Evolutionary conservation across 1,139 yeast genomes (phyloP), one percentile per base, ranked within the genome.

Genomic region (Diutina neorugosa): DNA sequence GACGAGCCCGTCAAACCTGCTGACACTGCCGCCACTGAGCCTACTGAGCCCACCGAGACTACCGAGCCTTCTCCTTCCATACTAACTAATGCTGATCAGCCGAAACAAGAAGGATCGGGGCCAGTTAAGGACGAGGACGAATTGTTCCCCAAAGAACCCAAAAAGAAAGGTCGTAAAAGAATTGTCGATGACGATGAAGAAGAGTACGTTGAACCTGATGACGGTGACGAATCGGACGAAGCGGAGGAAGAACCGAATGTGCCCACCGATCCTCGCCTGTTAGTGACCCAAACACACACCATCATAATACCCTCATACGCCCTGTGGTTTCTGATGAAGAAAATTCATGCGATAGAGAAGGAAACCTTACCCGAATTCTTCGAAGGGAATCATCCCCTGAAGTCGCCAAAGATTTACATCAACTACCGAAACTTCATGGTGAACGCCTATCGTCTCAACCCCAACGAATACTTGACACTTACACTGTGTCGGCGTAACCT

Each of bases 401-500:
- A 94, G 66, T 88, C 97, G 1, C 96, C 97, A 3, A 82, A 85
- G 60, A 84, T 90, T 47, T 93, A 91, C 67, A 78, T 81, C 55
- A 87, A 86, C 65, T 91, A 90, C 66, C 81, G 99, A 64, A 93
- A 91, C 65, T 93, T 93, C 66, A 89, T 93, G 96, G 77, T 93
- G 52, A 90, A 93, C 67, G 80, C 96, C 6, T 94, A 93, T 66
- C 77, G 98, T 59, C 72, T 93, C 56, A 91, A 93, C 65, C 98
- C 98, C 14, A 84, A 85, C 62, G 98, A 93, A 67, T 91, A 88
- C 63, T 75, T 93, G 53, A 89, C 97, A 0, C 86, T 90, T 54
- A 93, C 98, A 0, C 94, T 98, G 0, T 88, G 95, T 56, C 84
- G 98, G 62, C 82, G 99, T 63, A 93, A 91, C 63, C 76, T 94